Base-by-base conservation (phyloP, 2,329 filamentous ascomycete genomes). In the Dactylellina cionopaga region DNA sequence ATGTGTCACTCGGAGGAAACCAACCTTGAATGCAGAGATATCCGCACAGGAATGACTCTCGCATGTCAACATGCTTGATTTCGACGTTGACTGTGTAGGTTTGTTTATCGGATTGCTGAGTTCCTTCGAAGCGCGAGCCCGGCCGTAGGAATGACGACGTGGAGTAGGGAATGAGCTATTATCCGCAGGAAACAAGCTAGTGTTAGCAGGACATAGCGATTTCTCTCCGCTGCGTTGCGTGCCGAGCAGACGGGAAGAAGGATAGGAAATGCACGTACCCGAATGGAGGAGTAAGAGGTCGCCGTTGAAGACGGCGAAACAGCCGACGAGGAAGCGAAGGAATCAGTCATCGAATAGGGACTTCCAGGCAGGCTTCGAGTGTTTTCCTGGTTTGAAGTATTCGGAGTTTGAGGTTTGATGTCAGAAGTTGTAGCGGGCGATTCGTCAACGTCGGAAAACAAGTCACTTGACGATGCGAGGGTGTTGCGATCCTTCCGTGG, bases 81-180 rank as follows among this genome's bases (percentile, higher is more conserved):
- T 97, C 93, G 1, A 99, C 95, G 78, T 97, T 91, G 0, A 99
- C 95, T 74, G 96, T 92, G 80, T 99, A 99, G 7, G 91, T 87
- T 79, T 96, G 92, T 70, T 91, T 88, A 79, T 98, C 94, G 1
- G 94, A 98, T 79, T 94, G 90, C 78, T 99, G 95, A 11, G 91
- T 96, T 65, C 95, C 95, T 69, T 87, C 86, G 79, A 97, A 99
- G 77, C 87, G 91, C 81, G 92, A 96, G 15, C 93, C 93, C 1
- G 93, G 88, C 46, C 92, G 90, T 63, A 99, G 84, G 80, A 89
- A 96, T 0, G 92, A 95, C 0, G 92, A 96, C 0, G 92, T 89
- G n/a, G 90, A 88, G 60, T 88, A 88, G 1, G 92, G 90, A 65
- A 90, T 85, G 75, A 90, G 85, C 90, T 93, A 76, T 63, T 31